A percentile compares a stretch with the other conserved stretches of the same genome.
These are phyloP conservation scores for Rubus parviflorus DNA, from an alignment of 306 rosid species.

Conservation along the genomic window DNA sequence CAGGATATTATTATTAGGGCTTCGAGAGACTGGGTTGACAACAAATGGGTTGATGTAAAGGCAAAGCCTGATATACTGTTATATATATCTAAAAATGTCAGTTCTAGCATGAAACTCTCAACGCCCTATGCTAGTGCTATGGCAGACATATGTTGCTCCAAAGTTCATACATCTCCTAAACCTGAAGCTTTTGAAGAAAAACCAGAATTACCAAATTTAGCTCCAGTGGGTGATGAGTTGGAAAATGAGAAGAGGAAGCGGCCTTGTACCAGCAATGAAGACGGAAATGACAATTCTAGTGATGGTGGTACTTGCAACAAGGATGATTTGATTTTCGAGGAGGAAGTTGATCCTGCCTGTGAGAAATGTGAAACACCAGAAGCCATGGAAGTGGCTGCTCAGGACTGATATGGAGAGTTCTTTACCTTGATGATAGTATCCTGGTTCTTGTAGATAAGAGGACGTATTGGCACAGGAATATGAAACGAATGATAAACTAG, in stretches of 20 bases:
- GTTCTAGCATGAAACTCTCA: constrained; percentile 27
- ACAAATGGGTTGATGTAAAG: constrained; percentile 60
- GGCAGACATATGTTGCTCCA: constrained; percentile 29
- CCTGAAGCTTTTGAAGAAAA: constrained; percentile 39
- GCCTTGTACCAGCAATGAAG: constrained; percentile 39
- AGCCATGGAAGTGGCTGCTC: constrained; percentile 29
- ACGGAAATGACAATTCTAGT: constrained; percentile 26
- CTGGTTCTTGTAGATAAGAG: constrained; percentile 48
- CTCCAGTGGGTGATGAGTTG: constrained; percentile 23
- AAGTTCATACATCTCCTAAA: constrained; percentile 21
- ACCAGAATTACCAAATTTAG: constrained; percentile 31
- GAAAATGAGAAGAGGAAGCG: constrained; percentile 35
- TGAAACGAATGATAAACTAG: constrained; percentile 23
- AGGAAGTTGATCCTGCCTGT: constrained; percentile 34
- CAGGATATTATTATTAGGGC: constrained; percentile 40
- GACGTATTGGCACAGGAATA: constrained; percentile 32
- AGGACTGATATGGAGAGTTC: constrained; percentile 21
- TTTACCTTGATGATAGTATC: constrained; percentile 30
- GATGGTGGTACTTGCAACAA: constrained; percentile 26
- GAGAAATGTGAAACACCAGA: constrained; percentile 40
- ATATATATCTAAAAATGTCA: constrained; percentile 37
- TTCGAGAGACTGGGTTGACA: constrained; percentile 65
- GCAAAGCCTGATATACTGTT: constrained; percentile 51
- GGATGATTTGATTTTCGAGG: constrained; percentile 22
- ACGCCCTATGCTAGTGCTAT: constrained; percentile 21